Base-by-base conservation (phyloP, 2,329 filamentous ascomycete genomes). In the Dryadomyces sulphureus region DNA sequence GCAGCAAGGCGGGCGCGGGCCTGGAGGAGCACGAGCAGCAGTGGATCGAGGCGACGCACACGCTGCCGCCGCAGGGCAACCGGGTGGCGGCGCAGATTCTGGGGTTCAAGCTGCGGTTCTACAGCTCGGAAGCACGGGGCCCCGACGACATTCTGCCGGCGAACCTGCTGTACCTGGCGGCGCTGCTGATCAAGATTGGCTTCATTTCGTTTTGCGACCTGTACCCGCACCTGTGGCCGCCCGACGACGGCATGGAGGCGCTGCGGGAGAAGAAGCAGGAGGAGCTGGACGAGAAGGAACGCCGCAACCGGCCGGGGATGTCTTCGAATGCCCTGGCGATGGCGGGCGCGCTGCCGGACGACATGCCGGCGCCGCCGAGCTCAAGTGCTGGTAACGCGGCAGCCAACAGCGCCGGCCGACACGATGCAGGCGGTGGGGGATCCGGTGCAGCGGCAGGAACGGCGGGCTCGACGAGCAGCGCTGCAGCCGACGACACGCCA, bases 81-180 rank as follows among this genome's bases (percentile, higher is more conserved):
- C 78, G 82, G 38, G 86, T 93, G 49, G 92, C 92, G 1, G 93
- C 93, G 25, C 92, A 96, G 60, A 73, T 98, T 4, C 78, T 98
- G 14, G 92, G 92, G 4, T 98, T 98, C 72, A 98, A 98, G 63
- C 74, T 98, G 43, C 84, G 86, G 14, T 98, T 94, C 62, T 98
- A 98, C 59, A 84, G 86, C 36, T 93, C 87, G 0, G 70, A 80
- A 24, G 79, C 83, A 32, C 77, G 90, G 34, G 45, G 43, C 47
- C 78, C 85, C 49, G 73, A 79, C 45, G 92, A 96, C 56, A 72
- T 80, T 3, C 70, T 96, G 2, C 92, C 92, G 0, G 85, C 92
- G 35, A 98, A 98, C 55, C 71, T 98, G 3, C 86, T 96, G 25
- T 94, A 92, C 54, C 74, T 98, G 17, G 83, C 89, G 0, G 89